Conservation (phyloP, 306 rosid genomes). For the Astragalus membranaceus region DNA sequence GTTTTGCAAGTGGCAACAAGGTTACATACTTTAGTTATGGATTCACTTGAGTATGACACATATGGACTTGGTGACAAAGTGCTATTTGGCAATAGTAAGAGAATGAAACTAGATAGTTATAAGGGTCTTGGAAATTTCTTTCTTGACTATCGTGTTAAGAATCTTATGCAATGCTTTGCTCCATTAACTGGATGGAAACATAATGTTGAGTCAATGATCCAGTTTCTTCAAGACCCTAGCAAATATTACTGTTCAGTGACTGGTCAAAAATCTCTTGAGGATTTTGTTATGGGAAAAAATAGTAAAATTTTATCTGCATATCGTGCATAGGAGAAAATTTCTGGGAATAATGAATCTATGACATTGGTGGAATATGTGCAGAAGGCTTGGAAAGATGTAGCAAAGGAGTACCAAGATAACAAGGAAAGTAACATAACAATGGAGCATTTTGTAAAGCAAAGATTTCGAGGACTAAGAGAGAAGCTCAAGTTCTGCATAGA, state of each 20-base stretch:
- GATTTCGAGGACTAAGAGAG: too few species aligned
- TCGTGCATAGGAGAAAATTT: too few species aligned
- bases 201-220: neutral
- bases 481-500: too few species aligned
- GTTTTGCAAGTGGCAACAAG: neutral
- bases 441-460: too few species aligned
- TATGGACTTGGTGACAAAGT: constrained; percentile 34
- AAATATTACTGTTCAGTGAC: neutral
- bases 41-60: neutral
- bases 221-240: constrained; percentile 9
- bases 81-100: constrained; percentile 17
- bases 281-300: neutral
- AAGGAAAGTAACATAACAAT: too few species aligned
- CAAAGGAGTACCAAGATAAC: too few species aligned
- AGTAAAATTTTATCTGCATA: too few species aligned
- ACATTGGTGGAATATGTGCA: too few species aligned
- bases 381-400: too few species aligned
- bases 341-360: too few species aligned
- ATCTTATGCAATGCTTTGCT: constrained; percentile 7
- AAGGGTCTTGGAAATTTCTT: constrained; percentile 1
- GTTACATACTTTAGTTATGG: neutral
- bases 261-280: neutral
- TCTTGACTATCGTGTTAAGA: too few species aligned
- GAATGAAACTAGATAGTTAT: constrained; percentile 18
- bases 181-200: constrained; percentile 19